A percentile compares a stretch with the other conserved stretches of the same genome.
These are phyloP conservation scores for Colletotrichum horii DNA, from an alignment of 2,329 filamentous ascomycete species.

Conservation along the genomic window DNA sequence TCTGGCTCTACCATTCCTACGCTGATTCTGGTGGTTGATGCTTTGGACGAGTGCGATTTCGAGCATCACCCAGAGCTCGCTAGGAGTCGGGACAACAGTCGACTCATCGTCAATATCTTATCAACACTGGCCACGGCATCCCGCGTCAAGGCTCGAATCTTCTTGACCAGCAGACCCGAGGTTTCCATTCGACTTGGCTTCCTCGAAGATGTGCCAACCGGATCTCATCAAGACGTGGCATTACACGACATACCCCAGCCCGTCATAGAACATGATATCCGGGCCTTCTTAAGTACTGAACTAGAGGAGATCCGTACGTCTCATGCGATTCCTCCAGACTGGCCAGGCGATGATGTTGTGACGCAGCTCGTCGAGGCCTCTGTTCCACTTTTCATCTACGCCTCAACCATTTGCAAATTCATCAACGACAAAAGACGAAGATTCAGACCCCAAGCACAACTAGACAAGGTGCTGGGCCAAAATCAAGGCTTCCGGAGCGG, in stretches of 20 bases:
- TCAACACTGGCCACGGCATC: not conserved
- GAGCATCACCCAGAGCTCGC: not conserved
- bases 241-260: not conserved
- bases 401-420: not conserved
- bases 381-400: not conserved
- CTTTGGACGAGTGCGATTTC: not conserved
- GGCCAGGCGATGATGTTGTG: not conserved
- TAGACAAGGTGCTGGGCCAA: not conserved
- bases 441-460: not conserved
- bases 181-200: not conserved
- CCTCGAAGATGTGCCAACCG: not conserved
- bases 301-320: accelerated
- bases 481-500: accelerated
- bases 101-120: accelerated
- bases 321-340: not conserved
- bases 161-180: not conserved
- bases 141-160: not conserved
- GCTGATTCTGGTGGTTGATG: not conserved
- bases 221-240: not conserved
- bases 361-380: not conserved
- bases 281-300: not conserved
- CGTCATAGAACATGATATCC: not conserved
- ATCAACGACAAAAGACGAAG: not conserved
- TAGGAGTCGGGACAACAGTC: not conserved
- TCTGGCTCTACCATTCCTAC: not conserved